Evolutionary conservation across 2,329 filamentous ascomycete genomes (phyloP).

Genomic region (Colletotrichum destructivum): DNA sequence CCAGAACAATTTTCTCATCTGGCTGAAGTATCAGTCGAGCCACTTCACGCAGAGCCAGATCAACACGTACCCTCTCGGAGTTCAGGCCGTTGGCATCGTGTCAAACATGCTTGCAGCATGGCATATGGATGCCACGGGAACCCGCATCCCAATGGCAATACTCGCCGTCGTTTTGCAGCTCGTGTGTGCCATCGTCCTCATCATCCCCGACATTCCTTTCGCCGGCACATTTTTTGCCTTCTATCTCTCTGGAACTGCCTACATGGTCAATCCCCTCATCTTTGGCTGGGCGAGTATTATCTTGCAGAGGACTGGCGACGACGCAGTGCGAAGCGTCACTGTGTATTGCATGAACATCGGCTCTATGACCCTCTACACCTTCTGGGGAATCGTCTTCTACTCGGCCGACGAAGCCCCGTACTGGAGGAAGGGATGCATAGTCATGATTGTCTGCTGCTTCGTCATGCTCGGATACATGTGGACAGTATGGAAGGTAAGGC

Average conservation of each 20-base stretch:
- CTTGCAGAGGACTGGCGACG: constrained; percentile 53
- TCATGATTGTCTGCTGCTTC: constrained; percentile 49
- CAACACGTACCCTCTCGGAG: constrained; percentile 56
- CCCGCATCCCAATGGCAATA: constrained; percentile 52
- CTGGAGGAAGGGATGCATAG: constrained; percentile 55
- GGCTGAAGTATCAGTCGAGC: constrained; percentile 47
- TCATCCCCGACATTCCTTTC: constrained; percentile 49
- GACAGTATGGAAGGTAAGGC: constrained; percentile 32
- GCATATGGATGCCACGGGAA: constrained; percentile 55
- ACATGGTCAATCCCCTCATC: constrained; percentile 56
- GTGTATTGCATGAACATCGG: constrained; percentile 57
- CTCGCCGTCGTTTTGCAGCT: constrained; percentile 52
- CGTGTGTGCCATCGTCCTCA: constrained; percentile 51
- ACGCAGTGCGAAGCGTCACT: constrained; percentile 54
- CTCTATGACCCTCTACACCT: constrained; percentile 54
- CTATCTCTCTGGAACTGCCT: constrained; percentile 55
- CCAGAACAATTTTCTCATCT: constrained; percentile 49
- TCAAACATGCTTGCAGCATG: constrained; percentile 53
- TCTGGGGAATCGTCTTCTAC: constrained; percentile 57
- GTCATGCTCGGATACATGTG: constrained; percentile 41
- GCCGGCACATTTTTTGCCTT: constrained; percentile 49
- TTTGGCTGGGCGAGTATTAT: constrained; percentile 58
- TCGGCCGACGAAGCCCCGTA: constrained; percentile 53
- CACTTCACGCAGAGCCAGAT: constrained; percentile 50
- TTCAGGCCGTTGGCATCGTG: constrained; percentile 52